phyloP scores from a whole-genome alignment of 305 asterid genomes.

The Andrographis paniculata region DNA sequence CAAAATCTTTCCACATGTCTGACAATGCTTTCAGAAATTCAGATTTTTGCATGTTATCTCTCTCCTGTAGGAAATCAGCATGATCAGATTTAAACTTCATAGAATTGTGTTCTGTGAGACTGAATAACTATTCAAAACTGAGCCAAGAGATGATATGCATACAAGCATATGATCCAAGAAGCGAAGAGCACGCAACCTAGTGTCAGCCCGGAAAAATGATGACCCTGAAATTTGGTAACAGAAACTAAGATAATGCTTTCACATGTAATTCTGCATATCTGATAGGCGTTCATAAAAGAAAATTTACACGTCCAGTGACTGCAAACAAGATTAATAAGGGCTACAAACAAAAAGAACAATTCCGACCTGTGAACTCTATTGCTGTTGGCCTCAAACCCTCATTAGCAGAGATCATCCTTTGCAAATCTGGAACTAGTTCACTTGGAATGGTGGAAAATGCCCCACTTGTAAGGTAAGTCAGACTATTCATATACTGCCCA shows the following conservation, averaged over 20 bases:
- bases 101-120: conserved; percentile 14
- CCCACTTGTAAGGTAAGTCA: conserved; percentile 82
- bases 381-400: conserved; percentile 81
- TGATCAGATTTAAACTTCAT: conserved; percentile 17
- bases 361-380: conserved; percentile 72
- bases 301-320: conserved; percentile 2
- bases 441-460: conserved; percentile 71
- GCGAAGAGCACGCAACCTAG: conserved; percentile 98
- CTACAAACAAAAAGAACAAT: conserved; percentile 5
- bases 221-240: conserved; percentile 57
- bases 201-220: conserved; percentile 88
- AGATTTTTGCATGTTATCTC: conserved; percentile 97
- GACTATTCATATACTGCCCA: conserved; percentile 83
- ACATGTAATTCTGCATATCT: conserved; percentile 1
- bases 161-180: conserved; percentile 98
- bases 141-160: conserved; percentile 30
- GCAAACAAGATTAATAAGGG: conserved; percentile 13
- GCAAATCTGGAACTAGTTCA: conserved; percentile 75
- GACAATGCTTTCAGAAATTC: conserved; percentile 94
- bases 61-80: conserved; percentile 58
- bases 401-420: conserved; percentile 76
- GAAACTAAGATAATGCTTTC: conserved; percentile 9
- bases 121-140: conserved; percentile 18
- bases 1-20: conserved; percentile 99
- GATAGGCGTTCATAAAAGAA: conserved; percentile 16